phyloP scores from a whole-genome alignment of 2,329 filamentous ascomycete genomes.

The Alternaria longipes region DNA sequence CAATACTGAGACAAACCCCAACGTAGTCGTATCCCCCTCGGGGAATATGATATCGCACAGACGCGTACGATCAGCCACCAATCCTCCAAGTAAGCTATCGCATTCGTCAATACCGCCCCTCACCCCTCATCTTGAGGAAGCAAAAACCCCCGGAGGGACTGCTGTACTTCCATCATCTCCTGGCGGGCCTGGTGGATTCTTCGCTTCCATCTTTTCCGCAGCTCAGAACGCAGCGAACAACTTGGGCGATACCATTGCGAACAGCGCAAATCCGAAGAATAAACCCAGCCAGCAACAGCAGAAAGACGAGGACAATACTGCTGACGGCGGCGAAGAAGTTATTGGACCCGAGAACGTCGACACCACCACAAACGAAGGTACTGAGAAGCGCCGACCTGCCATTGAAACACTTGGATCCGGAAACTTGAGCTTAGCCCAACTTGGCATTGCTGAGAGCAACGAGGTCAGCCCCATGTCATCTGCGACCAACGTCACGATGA shows the following conservation, averaged over 20 bases:
- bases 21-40: constrained; percentile 68
- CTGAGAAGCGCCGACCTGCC: constrained; percentile 69
- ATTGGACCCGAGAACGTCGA: constrained; percentile 47
- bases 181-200: constrained; percentile 71
- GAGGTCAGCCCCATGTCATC: constrained; percentile 66
- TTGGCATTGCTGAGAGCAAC: constrained; percentile 76
- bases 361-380: constrained; percentile 26
- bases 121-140: constrained; percentile 78
- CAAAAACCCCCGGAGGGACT: constrained; percentile 66
- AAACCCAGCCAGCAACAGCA: constrained; percentile 53
- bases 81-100: constrained; percentile 83
- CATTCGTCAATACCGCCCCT: constrained; percentile 72
- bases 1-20: constrained; percentile 53
- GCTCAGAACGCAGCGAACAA: constrained; percentile 90
- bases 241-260: constrained; percentile 77
- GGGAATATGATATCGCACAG: constrained; percentile 79
- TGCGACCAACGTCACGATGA: constrained; percentile 64
- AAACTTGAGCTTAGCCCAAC: constrained; percentile 86
- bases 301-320: constrained; percentile 35
- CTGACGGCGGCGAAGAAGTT: constrained; percentile 54
- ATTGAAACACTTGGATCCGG: constrained; percentile 90
- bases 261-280: constrained; percentile 63
- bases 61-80: constrained; percentile 66
- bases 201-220: constrained; percentile 90
- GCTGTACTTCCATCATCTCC: constrained; percentile 56